Base-by-base conservation (phyloP, 768 basidiomycete species). In the Serendipita vermifera region DNA sequence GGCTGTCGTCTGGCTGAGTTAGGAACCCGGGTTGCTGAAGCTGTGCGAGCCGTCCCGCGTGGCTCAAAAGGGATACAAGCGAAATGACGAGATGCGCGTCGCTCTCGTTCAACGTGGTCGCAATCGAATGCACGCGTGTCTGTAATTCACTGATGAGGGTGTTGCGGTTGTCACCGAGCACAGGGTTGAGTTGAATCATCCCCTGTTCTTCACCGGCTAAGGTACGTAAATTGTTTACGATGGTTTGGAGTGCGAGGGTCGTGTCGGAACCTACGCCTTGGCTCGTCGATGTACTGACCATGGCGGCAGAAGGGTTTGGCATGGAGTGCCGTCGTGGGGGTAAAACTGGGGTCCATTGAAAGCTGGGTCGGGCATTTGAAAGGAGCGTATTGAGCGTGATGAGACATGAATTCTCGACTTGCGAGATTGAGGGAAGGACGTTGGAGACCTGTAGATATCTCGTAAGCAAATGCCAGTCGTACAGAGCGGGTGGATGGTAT, bases 311-410 rank as follows among this genome's bases (percentile, higher is more conserved):
- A 15, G 74, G 65, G n/a, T 67, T 64, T 17, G 80, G 77, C 73
- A 81, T 76, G 7, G 82, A 81, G 63, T 80, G 77, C 48, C 80
- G 72, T 33, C 80, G 75, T 64, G 79, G 74, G 58, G 80, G 77
- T 24, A 81, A 69, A 57, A 79, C 80, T 6, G 79, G 72, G 54
- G 69, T 72, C 79, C 76, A 79, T 57, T 69, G 62, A 1, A 68
- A 68, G 14, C 76, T 71, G 11, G 69, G 71, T 15, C 43, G 33
- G 20, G 55, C 35, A 38, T 55, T 20, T 2, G 79, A 78, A 20
- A 87, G 76, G 20, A 88, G 72, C 65, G 79, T 81, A 62, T 81
- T 79, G 43, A 90, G 71, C 2, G 83, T 84, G 72, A 80, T 81
- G 24, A 89, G 63, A 65, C 84, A 87, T 15, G 84, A 85, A 58